Base-by-base conservation (phyloP, 2,329 filamentous ascomycete genomes). In the Exophiala oligosperma region DNA sequence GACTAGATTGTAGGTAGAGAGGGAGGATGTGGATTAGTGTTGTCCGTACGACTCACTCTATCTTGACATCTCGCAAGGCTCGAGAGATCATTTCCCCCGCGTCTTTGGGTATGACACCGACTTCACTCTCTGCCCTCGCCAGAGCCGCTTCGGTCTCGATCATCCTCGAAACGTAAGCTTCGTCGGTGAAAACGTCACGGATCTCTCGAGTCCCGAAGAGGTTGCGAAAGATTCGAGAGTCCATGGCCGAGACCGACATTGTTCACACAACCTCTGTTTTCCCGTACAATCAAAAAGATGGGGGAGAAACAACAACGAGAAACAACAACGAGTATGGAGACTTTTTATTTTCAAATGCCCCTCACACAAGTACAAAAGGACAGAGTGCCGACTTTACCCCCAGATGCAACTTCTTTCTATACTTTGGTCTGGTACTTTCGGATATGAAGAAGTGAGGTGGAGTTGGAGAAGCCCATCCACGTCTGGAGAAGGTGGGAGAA, bases 131-230 rank as follows among this genome's bases (percentile, higher is more conserved):
- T 14, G 67, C 65, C 24, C 65, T 62, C 37, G 67, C 65, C 12
- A 69, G 57, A 2, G 65, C 67, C n/a, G 64, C 57, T 55, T 69
- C 67, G 3, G 63, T 61, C 11, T 67, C 60, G 37, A 68, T 59
- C 37, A 66, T 46, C n/a, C 49, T 56, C 29, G 52, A 56, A 7
- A 64, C 55, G 49, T 67, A 69, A 12, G 66, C 65, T 54, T 67
- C 64, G 38, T 69, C 66, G 4, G 60, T 61, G 40, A 69, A 69
- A 43, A 68, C 53, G 32, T 61, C 56, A 21, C 67, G 63, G 14
- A 68, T 68, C 38, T 68, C 63, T 43, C 64, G 57, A 23, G 67
- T 69, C 23, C 66, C 66, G 41, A 69, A 67, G 7, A 68, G 49
- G 56, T 67, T 65, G 37, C 65, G 64, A 47, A 68, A 68, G 9